Conservation (phyloP, 1,139 yeast species). For the Zygoascus hellenicus region DNA sequence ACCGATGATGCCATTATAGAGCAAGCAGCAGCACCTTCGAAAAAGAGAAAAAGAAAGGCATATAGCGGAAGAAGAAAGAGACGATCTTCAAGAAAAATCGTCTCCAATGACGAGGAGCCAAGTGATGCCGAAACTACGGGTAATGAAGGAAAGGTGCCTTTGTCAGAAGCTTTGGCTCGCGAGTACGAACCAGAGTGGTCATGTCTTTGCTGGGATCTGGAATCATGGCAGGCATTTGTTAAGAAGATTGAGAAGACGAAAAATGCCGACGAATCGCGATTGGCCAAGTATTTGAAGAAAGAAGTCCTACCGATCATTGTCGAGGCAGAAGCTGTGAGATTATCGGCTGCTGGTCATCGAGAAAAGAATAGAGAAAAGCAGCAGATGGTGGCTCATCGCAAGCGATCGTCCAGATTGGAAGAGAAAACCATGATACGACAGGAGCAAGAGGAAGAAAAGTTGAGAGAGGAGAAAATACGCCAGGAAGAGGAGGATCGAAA, state of each 20-base stretch:
- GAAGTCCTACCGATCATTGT: constrained; percentile 30
- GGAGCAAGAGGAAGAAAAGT: constrained; percentile 20
- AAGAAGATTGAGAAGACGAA: constrained; percentile 19
- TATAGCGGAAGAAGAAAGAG: background rate
- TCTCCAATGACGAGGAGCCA: constrained; percentile 10
- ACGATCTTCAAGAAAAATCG: constrained; percentile 9
- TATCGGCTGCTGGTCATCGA: constrained; percentile 23
- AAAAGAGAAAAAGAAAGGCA: constrained; percentile 3
- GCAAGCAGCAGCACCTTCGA: background rate
- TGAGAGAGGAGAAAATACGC: constrained; percentile 14
- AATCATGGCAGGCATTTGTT: constrained; percentile 29
- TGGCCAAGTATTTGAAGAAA: constrained; percentile 21
- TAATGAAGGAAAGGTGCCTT: constrained; percentile 14
- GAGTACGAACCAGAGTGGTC: constrained; percentile 30
- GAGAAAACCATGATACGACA: constrained; percentile 22
- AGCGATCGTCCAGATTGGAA: constrained; percentile 30
- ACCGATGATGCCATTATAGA: constrained; percentile 16
- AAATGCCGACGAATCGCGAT: constrained; percentile 17
- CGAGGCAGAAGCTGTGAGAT: constrained; percentile 26
- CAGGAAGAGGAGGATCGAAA: constrained; percentile 12
- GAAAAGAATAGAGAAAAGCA: constrained; percentile 24
- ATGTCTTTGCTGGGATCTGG: constrained; percentile 32
- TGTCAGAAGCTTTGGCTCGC: constrained; percentile 23
- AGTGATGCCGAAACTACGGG: constrained; percentile 14
- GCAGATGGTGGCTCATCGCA: constrained; percentile 26